Evolutionary conservation across 1,284 basidiomycete genomes (phyloP), one percentile per base, ranked within the genome.

Genomic region (Ceratobasidium sp.): DNA sequence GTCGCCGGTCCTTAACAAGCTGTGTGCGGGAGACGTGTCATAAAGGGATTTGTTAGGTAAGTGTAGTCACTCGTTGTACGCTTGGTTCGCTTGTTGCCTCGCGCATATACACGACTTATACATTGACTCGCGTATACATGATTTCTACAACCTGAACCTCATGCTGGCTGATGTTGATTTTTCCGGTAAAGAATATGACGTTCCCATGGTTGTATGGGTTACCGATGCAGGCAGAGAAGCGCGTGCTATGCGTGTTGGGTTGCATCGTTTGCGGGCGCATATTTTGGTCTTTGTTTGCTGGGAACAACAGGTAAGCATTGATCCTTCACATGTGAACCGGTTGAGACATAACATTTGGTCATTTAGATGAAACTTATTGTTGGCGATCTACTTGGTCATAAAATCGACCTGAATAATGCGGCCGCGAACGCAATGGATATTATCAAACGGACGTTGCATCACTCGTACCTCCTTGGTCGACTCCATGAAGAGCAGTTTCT

Each of bases 171-270:
- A 57, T 13, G 59, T 71, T 43, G 52, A 71, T 37, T 29, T n/a
- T 29, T 3, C 22, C 9, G 37, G 59, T n/a, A 71, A 59, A 11
- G 52, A 71, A 22, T 59, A 61, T n/a, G 8, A 59, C 2, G 52
- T 71, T 25, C 52, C 19, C 13, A 46, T 59, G 7, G 59, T 71
- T 57, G 68, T 52, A 22, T 71, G 52, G 52, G 56, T 61, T 22
- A 57, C 54, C 9, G 83, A 86, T 82, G 84, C 84, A 46, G 83
- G 83, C 22, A 85, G 85, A 29, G 84, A 86, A 57, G 82, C 82
- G 15, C 29, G 79, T 8, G 83, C 83, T 67, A 84, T 84, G 46
- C 77, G 80, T 0, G 54, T 77, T 15, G 29, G 80, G 15, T 68
- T 85, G 44, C 67, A 51, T 2, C 4, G 59, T 19, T 78, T 82